phyloP scores from a whole-genome alignment of 2,329 filamentous ascomycete species.

The Purpureocillium lavendulum region DNA sequence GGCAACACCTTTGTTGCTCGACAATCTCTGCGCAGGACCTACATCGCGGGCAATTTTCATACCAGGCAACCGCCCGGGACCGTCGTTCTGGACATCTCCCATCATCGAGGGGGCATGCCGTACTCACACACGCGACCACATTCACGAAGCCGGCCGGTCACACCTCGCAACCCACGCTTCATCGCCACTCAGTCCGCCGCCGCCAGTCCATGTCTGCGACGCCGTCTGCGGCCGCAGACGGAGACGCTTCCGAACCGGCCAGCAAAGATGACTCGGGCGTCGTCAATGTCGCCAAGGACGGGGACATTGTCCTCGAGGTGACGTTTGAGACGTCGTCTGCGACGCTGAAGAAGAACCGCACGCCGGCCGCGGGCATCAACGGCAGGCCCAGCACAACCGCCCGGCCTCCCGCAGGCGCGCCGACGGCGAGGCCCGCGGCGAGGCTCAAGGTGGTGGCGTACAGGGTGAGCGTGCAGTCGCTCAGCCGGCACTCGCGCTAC shows the following conservation, averaged over 20 bases:
- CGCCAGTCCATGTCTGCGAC: constrained; percentile 1
- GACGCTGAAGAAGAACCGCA: constrained; percentile 37
- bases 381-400: constrained; percentile 21
- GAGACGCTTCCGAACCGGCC: constrained; percentile 1
- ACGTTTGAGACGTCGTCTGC: constrained; percentile 52
- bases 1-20: no score
- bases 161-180: constrained; percentile 7
- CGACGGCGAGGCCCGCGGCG: no score
- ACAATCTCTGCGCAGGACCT: no score
- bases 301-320: constrained; percentile 60
- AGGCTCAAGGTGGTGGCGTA: constrained; percentile 29
- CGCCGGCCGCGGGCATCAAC: constrained; percentile 22
- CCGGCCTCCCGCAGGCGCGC: no score
- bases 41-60: no score
- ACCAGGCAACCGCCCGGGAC: constrained; percentile 14
- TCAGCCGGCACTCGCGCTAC: constrained; percentile 59
- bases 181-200: neutral
- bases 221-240: constrained; percentile 1
- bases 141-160: no score
- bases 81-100: no score
- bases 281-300: constrained; percentile 44
- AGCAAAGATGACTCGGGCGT: constrained; percentile 12
- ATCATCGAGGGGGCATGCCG: no score
- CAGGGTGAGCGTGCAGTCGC: constrained; percentile 47
- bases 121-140: no score